Evolutionary conservation across 306 rosid species (phyloP).

Genomic region (Vicia faba): DNA sequence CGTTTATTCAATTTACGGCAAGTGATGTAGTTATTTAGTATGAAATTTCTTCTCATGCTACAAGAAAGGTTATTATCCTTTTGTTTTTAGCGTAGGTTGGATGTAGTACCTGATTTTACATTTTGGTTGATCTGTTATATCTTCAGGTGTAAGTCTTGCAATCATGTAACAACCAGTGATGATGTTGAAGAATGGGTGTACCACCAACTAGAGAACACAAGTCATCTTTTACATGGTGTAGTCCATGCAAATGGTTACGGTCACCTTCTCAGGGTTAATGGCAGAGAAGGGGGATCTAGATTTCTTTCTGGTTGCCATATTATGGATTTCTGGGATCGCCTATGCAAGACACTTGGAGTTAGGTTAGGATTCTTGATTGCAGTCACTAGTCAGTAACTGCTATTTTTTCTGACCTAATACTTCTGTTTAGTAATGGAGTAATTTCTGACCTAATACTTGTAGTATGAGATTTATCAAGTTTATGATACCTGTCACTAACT

Average conservation of each 20-base stretch:
- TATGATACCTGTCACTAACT: constrained; percentile 13
- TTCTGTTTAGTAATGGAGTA: constrained; percentile 10
- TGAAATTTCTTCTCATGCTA: constrained; percentile 4
- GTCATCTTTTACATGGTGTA: constrained; percentile 90
- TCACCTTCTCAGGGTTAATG: constrained; percentile 94
- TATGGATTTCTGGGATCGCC: constrained; percentile 96
- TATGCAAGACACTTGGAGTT: constrained; percentile 82
- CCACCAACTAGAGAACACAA: constrained; percentile 82
- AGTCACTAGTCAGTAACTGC: not conserved
- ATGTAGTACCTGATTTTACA: constrained; percentile 22
- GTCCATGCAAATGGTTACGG: constrained; percentile 96
- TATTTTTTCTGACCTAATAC: not conserved
- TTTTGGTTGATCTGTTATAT: constrained; percentile 32
- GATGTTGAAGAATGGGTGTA: constrained; percentile 95
- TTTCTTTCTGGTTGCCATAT: constrained; percentile 82
- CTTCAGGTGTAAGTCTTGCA: constrained; percentile 94
- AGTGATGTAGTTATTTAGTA: not conserved
- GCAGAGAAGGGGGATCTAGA: constrained; percentile 94
- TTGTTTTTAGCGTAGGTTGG: constrained; percentile 7
- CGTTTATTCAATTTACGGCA: constrained; percentile 22
- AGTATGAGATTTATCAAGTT: not conserved
- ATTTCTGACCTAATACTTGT: constrained; percentile 21
- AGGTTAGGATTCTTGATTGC: constrained; percentile 55
- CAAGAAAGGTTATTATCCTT: constrained; percentile 23
- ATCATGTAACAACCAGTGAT: constrained; percentile 78